phyloP scores from a whole-genome alignment of 139 green algal genomes.

The Pseudopediastrum boryanum region DNA sequence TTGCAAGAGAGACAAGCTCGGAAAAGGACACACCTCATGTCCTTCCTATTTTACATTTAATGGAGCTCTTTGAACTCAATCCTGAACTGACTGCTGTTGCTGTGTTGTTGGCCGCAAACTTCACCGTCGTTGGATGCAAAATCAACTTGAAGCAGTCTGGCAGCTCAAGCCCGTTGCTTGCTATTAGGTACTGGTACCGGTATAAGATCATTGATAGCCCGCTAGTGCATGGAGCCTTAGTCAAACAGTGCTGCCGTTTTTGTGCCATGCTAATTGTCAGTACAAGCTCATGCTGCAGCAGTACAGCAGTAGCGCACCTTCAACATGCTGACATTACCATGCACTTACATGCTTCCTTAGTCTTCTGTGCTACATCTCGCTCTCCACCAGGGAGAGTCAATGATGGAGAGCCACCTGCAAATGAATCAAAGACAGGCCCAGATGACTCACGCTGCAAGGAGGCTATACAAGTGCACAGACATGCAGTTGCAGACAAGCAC shows the following conservation, averaged over 20 bases:
- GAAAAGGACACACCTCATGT: not conserved
- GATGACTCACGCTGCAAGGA: too few relatives aligned
- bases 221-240: not conserved
- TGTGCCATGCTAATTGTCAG: not conserved
- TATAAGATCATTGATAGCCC: not conserved
- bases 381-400: conserved; percentile 34
- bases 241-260: not conserved
- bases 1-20: not conserved
- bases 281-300: not conserved
- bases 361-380: conserved; percentile 6
- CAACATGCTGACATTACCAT: not conserved
- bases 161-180: not conserved
- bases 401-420: too few relatives aligned
- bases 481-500: too few relatives aligned
- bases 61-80: not conserved
- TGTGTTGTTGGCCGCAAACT: too few relatives aligned
- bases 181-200: not conserved
- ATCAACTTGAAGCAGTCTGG: too few relatives aligned
- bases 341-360: conserved; percentile 25
- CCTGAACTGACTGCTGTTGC: not conserved
- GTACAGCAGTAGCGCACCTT: not conserved
- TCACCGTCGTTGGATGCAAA: too few relatives aligned
- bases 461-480: too few relatives aligned
- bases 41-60: not conserved
- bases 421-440: too few relatives aligned